Evolutionary conservation across 2,329 filamentous ascomycete species (phyloP).

Genomic region (Bipolaris oryzae): DNA sequence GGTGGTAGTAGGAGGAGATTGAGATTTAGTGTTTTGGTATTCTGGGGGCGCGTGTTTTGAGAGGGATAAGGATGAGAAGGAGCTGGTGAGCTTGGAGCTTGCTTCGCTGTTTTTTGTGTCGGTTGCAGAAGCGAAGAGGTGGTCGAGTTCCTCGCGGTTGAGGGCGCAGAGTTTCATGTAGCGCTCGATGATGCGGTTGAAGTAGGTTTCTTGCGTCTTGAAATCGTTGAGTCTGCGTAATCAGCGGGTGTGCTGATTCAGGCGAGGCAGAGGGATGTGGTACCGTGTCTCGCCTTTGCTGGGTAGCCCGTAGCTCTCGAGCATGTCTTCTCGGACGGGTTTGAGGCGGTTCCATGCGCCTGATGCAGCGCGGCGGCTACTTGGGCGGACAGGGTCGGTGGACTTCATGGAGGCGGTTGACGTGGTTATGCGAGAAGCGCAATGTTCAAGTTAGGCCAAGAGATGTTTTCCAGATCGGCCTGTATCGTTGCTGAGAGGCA

Average conservation of each 20-base stretch:
- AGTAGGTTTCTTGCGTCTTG: conserved; percentile 84
- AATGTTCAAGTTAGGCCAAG: conserved; percentile 1
- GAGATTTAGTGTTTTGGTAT: conserved; percentile 1
- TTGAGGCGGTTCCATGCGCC: conserved; percentile 61
- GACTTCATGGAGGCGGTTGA: conserved; percentile 34
- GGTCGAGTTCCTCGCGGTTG: conserved; percentile 73
- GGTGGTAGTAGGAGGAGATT: conserved; percentile 2
- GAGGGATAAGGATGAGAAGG: conserved; percentile 24
- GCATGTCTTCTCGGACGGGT: conserved; percentile 73
- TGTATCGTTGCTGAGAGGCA: conserved; percentile 1
- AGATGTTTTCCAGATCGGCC: neutral
- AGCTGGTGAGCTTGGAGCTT: conserved; percentile 16
- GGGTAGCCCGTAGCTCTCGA: conserved; percentile 82
- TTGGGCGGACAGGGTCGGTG: conserved; percentile 41
- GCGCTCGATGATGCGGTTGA: conserved; percentile 82
- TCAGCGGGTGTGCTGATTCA: neutral
- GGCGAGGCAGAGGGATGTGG: neutral
- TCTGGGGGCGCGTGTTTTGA: conserved; percentile 27
- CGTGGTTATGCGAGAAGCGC: neutral
- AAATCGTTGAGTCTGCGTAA: conserved; percentile 59
- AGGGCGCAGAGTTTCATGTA: conserved; percentile 89
- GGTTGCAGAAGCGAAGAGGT: conserved; percentile 64
- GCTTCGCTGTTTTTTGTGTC: conserved; percentile 10
- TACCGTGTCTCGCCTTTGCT: conserved; percentile 91
- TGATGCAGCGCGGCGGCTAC: conserved; percentile 47